Evolutionary conservation across 176 grass and related monocot species (phyloP).

Genomic region (Guadua angustifolia): DNA sequence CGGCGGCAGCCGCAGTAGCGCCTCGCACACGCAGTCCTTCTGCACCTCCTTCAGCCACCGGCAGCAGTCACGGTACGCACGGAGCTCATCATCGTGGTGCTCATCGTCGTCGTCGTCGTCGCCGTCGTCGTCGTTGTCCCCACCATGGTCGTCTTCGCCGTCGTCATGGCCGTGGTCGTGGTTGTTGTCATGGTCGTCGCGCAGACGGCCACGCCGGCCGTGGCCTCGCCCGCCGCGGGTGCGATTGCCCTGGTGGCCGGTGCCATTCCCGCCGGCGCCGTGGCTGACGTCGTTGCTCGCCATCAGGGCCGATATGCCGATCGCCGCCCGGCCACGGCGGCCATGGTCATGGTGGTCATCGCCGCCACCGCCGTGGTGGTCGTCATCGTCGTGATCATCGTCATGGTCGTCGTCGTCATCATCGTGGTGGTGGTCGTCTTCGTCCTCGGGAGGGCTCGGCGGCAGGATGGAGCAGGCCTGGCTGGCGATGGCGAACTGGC

Average conservation of each 20-base stretch:
- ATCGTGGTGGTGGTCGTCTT: constrained; percentile 25
- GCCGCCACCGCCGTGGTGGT: background rate
- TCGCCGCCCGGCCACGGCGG: background rate
- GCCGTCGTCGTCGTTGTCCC: background rate
- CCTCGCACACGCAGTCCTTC: constrained; percentile 79
- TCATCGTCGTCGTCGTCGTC: background rate
- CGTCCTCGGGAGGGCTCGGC: constrained; percentile 47
- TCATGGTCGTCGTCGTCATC: background rate
- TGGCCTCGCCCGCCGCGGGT: constrained; percentile 23
- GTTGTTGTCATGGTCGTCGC: constrained; percentile 7
- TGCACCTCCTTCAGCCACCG: constrained; percentile 81
- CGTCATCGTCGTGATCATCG: background rate
- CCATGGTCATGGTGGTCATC: background rate
- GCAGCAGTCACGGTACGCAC: constrained; percentile 70
- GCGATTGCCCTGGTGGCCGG: constrained; percentile 44
- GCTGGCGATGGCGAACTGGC: constrained; percentile 79
- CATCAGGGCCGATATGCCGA: constrained; percentile 19
- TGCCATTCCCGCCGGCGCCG: constrained; percentile 23
- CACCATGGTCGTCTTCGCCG: background rate
- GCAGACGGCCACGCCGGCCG: constrained; percentile 21
- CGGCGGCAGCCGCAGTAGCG: constrained; percentile 66
- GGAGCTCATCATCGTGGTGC: constrained; percentile 56
- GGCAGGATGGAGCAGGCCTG: constrained; percentile 74
- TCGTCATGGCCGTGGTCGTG: constrained; percentile 26
- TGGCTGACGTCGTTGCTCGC: constrained; percentile 16